Conservation (phyloP, 164 flowering plant species). For the Taxillus chinensis region DNA sequence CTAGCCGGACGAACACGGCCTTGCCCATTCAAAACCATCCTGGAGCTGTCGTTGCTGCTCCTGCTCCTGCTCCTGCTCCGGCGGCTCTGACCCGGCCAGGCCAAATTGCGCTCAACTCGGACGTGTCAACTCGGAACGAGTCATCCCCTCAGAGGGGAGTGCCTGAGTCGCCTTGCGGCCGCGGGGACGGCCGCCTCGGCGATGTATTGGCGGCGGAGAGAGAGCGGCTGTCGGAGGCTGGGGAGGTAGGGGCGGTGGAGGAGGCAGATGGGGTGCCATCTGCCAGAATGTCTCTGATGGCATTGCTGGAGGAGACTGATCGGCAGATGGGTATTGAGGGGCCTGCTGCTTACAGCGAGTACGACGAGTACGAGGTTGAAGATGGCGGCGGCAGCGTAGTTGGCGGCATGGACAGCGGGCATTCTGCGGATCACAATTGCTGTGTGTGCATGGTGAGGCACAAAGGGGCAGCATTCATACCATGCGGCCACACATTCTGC, state of each 20-base stretch:
- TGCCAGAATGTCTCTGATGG: constrained; percentile 76
- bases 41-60: not conserved
- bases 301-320: constrained; percentile 67
- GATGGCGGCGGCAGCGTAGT: constrained; percentile 23
- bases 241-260: constrained; percentile 2
- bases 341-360: constrained; percentile 11
- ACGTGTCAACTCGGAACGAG: not conserved
- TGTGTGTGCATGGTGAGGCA: constrained; percentile 95
- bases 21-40: not conserved
- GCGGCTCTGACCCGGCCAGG: constrained; percentile 2
- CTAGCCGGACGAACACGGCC: not conserved
- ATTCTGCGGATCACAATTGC: constrained; percentile 25
- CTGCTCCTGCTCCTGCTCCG: constrained; percentile 16
- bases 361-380: constrained; percentile 22
- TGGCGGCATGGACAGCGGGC: constrained; percentile 8
- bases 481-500: constrained; percentile 91
- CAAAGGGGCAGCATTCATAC: constrained; percentile 84
- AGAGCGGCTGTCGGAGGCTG: constrained; percentile 5
- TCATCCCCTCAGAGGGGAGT: not conserved
- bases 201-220: constrained; percentile 6
- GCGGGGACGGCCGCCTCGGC: constrained; percentile 9
- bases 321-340: constrained; percentile 33
- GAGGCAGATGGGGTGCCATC: constrained; percentile 13
- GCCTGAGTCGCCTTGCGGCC: constrained; percentile 7
- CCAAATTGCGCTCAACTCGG: not conserved